Evolutionary conservation across 1,284 basidiomycete genomes (phyloP).

Genomic region (Melampsora americana): DNA sequence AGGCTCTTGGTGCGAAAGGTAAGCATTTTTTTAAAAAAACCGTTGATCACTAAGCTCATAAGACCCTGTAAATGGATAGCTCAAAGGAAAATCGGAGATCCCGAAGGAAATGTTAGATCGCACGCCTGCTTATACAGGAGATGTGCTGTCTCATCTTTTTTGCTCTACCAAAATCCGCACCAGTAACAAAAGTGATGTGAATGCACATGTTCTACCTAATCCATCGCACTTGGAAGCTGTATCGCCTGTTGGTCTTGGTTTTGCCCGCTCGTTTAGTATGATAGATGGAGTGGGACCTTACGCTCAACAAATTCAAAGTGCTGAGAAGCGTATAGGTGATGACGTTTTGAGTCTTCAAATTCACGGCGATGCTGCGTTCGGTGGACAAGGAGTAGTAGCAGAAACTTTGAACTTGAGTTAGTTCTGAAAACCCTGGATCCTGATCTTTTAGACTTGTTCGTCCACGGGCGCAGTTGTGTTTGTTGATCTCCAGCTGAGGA

Average conservation of each 20-base stretch:
- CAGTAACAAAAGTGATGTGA: conserved; percentile 59
- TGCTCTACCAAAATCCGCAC: conserved; percentile 40
- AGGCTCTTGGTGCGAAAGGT: conserved; percentile 23
- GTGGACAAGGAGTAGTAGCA: conserved; percentile 84
- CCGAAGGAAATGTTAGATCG: conserved; percentile 56
- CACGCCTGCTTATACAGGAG: conserved; percentile 64
- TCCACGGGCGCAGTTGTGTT: neutral
- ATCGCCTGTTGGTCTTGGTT: conserved; percentile 74
- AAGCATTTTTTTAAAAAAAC: neutral
- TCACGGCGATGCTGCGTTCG: conserved; percentile 84
- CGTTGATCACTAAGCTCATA: neutral
- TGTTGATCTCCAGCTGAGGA: neutral
- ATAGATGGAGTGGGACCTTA: conserved; percentile 14
- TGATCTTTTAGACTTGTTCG: neutral
- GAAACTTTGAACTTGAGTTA: conserved; percentile 64
- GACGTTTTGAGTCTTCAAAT: conserved; percentile 78
- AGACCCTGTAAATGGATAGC: conserved; percentile 64
- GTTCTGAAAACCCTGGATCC: neutral
- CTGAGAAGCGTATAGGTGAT: conserved; percentile 26
- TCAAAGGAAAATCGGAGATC: conserved; percentile 69
- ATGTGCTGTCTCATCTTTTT: conserved; percentile 80
- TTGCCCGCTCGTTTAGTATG: conserved; percentile 13
- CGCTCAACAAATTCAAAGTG: neutral
- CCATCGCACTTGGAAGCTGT: conserved; percentile 85
- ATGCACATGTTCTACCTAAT: conserved; percentile 74